Percentiles rank a stretch among this genome's conserved stretches.
Conservation (phyloP, 2,329 filamentous ascomycete species). For the Exophiala phaeomuriformis region DNA sequence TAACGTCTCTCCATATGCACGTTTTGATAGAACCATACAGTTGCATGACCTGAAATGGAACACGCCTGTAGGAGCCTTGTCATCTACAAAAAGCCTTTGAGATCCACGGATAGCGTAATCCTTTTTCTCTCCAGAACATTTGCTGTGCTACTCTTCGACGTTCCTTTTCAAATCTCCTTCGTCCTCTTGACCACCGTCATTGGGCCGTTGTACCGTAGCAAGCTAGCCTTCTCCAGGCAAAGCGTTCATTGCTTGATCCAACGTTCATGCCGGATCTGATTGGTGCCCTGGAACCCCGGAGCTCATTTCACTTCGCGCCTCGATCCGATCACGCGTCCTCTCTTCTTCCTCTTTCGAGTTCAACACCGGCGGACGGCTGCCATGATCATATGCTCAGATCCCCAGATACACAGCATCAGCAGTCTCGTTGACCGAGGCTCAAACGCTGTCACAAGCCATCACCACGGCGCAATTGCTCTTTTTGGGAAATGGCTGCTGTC, state of each 20-base stretch:
- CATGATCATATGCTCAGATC: slow-evolving; percentile 5
- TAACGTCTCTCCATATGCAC: no score
- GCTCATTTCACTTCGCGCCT: slow-evolving; percentile 10
- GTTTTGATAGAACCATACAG: no score
- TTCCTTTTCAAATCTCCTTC: slow-evolving; percentile 7
- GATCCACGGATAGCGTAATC: no score
- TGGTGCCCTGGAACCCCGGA: neutral
- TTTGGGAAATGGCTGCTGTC: neutral
- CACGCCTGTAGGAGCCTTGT: neutral
- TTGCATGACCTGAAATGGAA: no score
- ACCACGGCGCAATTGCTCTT: slow-evolving; percentile 7
- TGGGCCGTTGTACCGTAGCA: neutral
- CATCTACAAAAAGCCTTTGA: neutral
- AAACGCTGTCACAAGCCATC: slow-evolving; percentile 3
- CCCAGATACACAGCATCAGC: neutral
- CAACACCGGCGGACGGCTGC: neutral
- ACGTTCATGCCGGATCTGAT: neutral
- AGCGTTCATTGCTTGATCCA: neutral
- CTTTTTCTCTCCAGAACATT: neutral
- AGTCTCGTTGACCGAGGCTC: slow-evolving; percentile 8
- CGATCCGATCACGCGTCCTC: neutral
- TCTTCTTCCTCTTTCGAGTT: neutral
- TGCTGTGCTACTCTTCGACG: neutral
- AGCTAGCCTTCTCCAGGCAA: neutral
- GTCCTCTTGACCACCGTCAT: neutral